A percentile compares a stretch with the other conserved stretches of the same genome.
These are phyloP conservation scores for Fusarium ambrosium DNA, from an alignment of 2,329 filamentous ascomycete genomes.

Conservation along the genomic window DNA sequence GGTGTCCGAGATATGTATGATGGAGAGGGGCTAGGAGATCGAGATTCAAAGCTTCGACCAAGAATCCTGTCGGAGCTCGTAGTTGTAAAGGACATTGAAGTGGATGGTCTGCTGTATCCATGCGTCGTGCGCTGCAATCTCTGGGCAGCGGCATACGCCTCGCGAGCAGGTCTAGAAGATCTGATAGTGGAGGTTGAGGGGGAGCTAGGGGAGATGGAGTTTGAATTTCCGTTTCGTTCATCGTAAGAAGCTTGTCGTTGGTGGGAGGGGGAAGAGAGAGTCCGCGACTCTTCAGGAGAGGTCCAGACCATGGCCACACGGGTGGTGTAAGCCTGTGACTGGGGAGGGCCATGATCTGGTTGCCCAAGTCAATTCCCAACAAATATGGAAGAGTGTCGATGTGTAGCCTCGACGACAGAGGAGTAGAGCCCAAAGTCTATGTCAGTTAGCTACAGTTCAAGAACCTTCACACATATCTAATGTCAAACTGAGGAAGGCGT, in stretches of 20 bases:
- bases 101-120: constrained; percentile 29
- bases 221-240: constrained; percentile 23
- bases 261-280: neutral
- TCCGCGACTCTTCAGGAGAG: constrained; percentile 24
- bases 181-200: constrained; percentile 11
- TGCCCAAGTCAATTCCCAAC: constrained; percentile 58
- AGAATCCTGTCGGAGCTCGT: constrained; percentile 39
- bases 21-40: constrained; percentile 12
- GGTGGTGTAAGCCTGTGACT: constrained; percentile 42
- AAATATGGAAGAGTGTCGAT: constrained; percentile 85
- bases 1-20: constrained; percentile 33
- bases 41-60: constrained; percentile 14
- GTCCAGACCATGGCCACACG: constrained; percentile 59
- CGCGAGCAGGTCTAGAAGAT: constrained; percentile 18
- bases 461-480: neutral
- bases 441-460: neutral
- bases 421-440: constrained; percentile 82
- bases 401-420: constrained; percentile 87
- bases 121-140: constrained; percentile 9
- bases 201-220: constrained; percentile 10
- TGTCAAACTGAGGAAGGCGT: neutral
- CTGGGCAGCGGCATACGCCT: constrained; percentile 4
- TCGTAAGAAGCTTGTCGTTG: constrained; percentile 17
- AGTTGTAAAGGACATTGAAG: constrained; percentile 39
- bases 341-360: constrained; percentile 46